Conservation (phyloP, 768 basidiomycete species). For the Trametes elegans region DNA sequence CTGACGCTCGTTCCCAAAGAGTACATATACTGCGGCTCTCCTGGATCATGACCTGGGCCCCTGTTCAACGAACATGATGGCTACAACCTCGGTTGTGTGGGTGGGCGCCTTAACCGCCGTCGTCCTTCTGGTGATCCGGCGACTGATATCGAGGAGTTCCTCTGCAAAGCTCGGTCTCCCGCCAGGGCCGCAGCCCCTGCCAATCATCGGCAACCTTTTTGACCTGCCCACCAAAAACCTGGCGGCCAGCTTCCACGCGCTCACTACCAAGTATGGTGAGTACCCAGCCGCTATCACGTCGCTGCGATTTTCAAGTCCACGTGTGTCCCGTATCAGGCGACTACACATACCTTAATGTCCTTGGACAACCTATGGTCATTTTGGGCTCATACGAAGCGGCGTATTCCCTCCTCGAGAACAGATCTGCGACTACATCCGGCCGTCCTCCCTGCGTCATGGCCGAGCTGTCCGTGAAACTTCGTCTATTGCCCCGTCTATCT, state of each 20-base stretch:
- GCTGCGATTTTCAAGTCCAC: background rate
- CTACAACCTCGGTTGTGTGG: background rate
- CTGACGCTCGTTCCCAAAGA: background rate
- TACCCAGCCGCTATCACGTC: background rate
- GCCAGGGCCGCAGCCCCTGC: slow-evolving; percentile 26
- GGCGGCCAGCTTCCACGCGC: slow-evolving; percentile 1
- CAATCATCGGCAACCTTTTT: slow-evolving; percentile 27
- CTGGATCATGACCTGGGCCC: background rate
- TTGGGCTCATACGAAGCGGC: slow-evolving; percentile 21
- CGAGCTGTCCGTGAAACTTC: slow-evolving; percentile 19
- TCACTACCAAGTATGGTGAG: slow-evolving; percentile 5
- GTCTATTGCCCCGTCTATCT: background rate
- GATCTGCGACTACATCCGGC: slow-evolving; percentile 24
- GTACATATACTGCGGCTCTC: background rate
- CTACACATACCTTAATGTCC: slow-evolving; percentile 16
- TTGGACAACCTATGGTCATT: slow-evolving; percentile 22
- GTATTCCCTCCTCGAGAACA: slow-evolving; percentile 22
- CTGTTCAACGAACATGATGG: background rate
- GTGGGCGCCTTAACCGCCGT: background rate
- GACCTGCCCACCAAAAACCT: slow-evolving; percentile 23
- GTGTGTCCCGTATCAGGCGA: slow-evolving; percentile 16
- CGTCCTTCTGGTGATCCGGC: background rate
- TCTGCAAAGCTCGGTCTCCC: slow-evolving; percentile 11
- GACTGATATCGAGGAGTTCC: background rate
- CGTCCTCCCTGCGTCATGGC: slow-evolving; percentile 20